Conservation (phyloP, 2,329 filamentous ascomycete genomes). For the Emmonsiellopsis sp. region DNA sequence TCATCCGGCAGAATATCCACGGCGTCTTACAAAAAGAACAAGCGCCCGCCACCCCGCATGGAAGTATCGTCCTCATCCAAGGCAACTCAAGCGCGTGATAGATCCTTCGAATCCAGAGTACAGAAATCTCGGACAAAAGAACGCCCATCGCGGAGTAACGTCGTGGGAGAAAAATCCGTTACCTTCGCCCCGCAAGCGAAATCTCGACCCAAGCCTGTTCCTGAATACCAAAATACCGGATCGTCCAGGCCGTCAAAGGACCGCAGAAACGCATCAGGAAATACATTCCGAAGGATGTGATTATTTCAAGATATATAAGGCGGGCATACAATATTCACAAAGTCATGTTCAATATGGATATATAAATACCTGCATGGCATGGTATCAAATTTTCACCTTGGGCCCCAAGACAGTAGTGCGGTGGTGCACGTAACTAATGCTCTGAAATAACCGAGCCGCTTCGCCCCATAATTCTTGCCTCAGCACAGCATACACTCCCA, state of each 20-base stretch:
- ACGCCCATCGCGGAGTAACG: constrained; percentile 24
- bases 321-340: background rate
- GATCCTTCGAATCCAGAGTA: constrained; percentile 51
- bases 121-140: constrained; percentile 32
- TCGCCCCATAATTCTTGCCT: constrained; percentile 7
- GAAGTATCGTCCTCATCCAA: constrained; percentile 46
- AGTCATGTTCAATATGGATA: background rate
- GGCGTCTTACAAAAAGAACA: constrained; percentile 47
- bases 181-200: constrained; percentile 50
- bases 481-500: constrained; percentile 6
- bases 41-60: constrained; percentile 46
- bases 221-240: constrained; percentile 11
- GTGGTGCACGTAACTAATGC: constrained; percentile 6
- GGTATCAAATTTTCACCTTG: constrained; percentile 5
- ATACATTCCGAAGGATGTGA: constrained; percentile 41
- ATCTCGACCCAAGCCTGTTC: constrained; percentile 17
- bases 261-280: constrained; percentile 41
- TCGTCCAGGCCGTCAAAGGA: constrained; percentile 28
- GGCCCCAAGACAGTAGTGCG: constrained; percentile 4
- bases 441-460: constrained; percentile 5
- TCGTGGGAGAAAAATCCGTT: constrained; percentile 47
- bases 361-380: background rate
- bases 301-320: background rate
- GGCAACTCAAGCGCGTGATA: constrained; percentile 37
- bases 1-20: constrained; percentile 43